phyloP scores from a whole-genome alignment of 768 basidiomycete genomes.

The Brasilioporus rufonigricans region DNA sequence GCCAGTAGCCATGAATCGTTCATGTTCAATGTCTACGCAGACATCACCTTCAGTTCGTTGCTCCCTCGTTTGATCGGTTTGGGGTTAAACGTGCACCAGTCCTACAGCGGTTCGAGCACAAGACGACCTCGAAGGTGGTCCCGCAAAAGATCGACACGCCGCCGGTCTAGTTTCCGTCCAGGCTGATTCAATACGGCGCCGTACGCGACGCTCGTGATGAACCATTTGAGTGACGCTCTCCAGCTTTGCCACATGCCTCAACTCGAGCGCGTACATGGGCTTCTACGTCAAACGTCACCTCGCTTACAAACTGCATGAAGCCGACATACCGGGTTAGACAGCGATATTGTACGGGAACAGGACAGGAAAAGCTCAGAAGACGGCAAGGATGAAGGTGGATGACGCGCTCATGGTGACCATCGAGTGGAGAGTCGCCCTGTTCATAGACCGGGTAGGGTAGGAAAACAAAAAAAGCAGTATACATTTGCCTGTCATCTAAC shows the following conservation, averaged over 20 bases:
- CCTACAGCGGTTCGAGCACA: slow-evolving; percentile 87
- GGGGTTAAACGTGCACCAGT: not conserved
- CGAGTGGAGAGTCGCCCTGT: too few relatives aligned
- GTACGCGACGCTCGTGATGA: slow-evolving; percentile 68
- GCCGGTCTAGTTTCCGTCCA: slow-evolving; percentile 79
- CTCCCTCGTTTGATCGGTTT: too few relatives aligned
- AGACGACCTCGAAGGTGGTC: slow-evolving; percentile 63
- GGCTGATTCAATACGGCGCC: slow-evolving; percentile 88
- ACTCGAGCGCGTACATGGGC: slow-evolving; percentile 87
- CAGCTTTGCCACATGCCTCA: slow-evolving; percentile 62
- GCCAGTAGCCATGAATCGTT: too few relatives aligned
- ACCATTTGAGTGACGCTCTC: slow-evolving; percentile 61
- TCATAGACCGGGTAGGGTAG: not conserved
- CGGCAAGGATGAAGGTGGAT: slow-evolving; percentile 57
- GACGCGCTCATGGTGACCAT: slow-evolving; percentile 58
- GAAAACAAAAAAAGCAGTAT: slow-evolving; percentile 2
- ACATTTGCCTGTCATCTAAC: slow-evolving; percentile 8
- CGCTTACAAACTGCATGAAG: slow-evolving; percentile 71
- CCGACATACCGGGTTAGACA: slow-evolving; percentile 70
- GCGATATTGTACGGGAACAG: slow-evolving; percentile 60
- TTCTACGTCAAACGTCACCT: slow-evolving; percentile 91
- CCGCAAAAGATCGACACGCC: slow-evolving; percentile 84
- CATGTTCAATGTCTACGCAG: too few relatives aligned
- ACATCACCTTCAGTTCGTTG: too few relatives aligned
- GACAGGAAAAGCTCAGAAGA: slow-evolving; percentile 50